phyloP scores from a whole-genome alignment of 805 yeast species.

The Komagataella pastoris region DNA sequence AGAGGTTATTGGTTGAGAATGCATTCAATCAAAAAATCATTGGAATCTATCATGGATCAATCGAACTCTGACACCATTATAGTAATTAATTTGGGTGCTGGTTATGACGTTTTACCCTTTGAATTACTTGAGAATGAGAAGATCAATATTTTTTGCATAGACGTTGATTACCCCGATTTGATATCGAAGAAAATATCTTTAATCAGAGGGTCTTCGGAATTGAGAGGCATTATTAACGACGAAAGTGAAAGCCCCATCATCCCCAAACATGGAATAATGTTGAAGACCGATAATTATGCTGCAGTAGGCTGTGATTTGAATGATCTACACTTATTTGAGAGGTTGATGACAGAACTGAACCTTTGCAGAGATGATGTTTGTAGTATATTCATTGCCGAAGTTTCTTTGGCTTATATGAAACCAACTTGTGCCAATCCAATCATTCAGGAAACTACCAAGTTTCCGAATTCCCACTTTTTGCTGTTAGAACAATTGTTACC shows the following conservation, averaged over 20 bases:
- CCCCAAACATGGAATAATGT: conserved; percentile 12
- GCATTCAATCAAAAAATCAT: conserved; percentile 46
- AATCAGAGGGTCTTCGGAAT: conserved; percentile 33
- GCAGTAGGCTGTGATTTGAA: conserved; percentile 61
- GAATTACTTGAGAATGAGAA: conserved; percentile 26
- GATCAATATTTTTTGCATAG: conserved; percentile 34
- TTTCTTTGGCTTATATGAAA: conserved; percentile 70
- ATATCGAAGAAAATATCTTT: conserved; percentile 39
- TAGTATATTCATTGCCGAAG: conserved; percentile 66
- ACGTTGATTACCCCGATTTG: conserved; percentile 66
- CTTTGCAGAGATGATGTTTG: conserved; percentile 15
- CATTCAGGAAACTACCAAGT: conserved; percentile 29
- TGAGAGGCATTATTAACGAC: conserved; percentile 24
- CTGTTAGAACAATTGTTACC: conserved; percentile 66
- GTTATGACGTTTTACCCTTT: conserved; percentile 54
- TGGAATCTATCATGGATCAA: conserved; percentile 30
- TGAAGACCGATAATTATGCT: conserved; percentile 32
- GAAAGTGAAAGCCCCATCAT: neutral
- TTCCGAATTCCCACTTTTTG: conserved; percentile 43
- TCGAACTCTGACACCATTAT: conserved; percentile 10
- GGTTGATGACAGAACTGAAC: conserved; percentile 15
- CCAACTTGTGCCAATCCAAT: conserved; percentile 53
- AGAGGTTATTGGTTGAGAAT: conserved; percentile 77
- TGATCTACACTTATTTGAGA: conserved; percentile 23
- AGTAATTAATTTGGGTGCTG: conserved; percentile 68